Percentiles rank a stretch among this genome's conserved stretches.
Evolutionary conservation across 2,329 filamentous ascomycete genomes (phyloP).

Genomic region (Whalleya microplaca): DNA sequence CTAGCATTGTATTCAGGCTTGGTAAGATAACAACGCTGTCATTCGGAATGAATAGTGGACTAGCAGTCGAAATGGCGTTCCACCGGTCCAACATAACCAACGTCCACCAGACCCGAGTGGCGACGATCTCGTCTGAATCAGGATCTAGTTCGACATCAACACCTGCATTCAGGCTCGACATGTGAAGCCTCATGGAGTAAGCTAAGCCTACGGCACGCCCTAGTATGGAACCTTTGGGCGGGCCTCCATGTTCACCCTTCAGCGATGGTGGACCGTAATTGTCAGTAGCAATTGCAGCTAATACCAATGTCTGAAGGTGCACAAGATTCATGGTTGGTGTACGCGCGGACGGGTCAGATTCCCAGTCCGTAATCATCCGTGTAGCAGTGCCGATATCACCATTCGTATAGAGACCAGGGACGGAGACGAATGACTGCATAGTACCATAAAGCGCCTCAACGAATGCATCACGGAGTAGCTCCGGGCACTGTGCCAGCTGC

Average conservation of each 20-base stretch:
- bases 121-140: constrained; percentile 65
- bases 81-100: constrained; percentile 73
- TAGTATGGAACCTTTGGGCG: constrained; percentile 60
- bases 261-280: constrained; percentile 51
- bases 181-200: constrained; percentile 66
- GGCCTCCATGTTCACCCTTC: constrained; percentile 47
- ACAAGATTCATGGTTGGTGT: constrained; percentile 53
- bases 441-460: constrained; percentile 63
- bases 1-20: constrained; percentile 63
- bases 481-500: constrained; percentile 59
- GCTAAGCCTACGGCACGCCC: constrained; percentile 68
- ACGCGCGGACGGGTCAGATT: constrained; percentile 45
- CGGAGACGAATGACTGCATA: constrained; percentile 55
- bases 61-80: constrained; percentile 70
- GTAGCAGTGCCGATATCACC: constrained; percentile 51
- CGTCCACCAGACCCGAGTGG: constrained; percentile 71
- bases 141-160: constrained; percentile 52
- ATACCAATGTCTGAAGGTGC: constrained; percentile 67
- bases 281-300: constrained; percentile 69
- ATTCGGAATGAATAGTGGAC: constrained; percentile 65
- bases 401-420: constrained; percentile 41
- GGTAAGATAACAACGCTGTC: constrained; percentile 62
- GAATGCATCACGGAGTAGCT: constrained; percentile 65
- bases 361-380: constrained; percentile 56
- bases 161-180: constrained; percentile 40